Evolutionary conservation across 768 basidiomycete species (phyloP).

Genomic region (Leucocoprinus sp.): DNA sequence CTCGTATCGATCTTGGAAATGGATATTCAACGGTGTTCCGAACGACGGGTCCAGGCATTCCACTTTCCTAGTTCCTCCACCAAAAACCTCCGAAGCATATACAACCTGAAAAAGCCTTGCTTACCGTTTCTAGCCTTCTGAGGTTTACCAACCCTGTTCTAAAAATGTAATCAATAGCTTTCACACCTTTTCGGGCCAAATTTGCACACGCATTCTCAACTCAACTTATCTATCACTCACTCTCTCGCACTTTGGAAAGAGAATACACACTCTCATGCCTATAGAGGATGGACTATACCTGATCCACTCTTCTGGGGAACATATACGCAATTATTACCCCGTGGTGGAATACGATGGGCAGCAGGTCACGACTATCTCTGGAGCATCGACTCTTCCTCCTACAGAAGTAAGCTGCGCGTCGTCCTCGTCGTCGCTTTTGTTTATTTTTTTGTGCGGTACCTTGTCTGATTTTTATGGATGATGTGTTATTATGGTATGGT

Average conservation of each 20-base stretch:
- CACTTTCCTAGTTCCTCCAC: too few species aligned
- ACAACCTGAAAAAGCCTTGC: too few species aligned
- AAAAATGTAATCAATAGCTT: too few species aligned
- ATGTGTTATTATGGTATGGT: neutral
- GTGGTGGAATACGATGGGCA: neutral
- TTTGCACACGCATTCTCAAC: too few species aligned
- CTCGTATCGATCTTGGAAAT: too few species aligned
- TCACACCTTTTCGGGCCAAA: too few species aligned
- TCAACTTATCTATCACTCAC: neutral
- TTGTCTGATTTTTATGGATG: slow-evolving; percentile 1
- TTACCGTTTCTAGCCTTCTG: too few species aligned
- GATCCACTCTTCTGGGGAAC: slow-evolving; percentile 5
- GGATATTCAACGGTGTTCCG: too few species aligned
- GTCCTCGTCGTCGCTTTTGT: too few species aligned
- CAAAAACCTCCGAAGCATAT: too few species aligned
- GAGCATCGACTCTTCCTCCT: neutral
- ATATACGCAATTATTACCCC: slow-evolving; percentile 3
- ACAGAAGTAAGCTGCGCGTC: slow-evolving; percentile 6
- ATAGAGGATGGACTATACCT: slow-evolving; percentile 4
- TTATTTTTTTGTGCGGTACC: neutral
- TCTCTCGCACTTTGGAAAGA: neutral
- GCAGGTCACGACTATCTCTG: neutral
- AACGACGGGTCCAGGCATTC: too few species aligned
- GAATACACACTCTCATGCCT: neutral
- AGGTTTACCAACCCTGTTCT: too few species aligned